Conservation (phyloP, 805 yeast species). For the Blastobotrys americana region DNA sequence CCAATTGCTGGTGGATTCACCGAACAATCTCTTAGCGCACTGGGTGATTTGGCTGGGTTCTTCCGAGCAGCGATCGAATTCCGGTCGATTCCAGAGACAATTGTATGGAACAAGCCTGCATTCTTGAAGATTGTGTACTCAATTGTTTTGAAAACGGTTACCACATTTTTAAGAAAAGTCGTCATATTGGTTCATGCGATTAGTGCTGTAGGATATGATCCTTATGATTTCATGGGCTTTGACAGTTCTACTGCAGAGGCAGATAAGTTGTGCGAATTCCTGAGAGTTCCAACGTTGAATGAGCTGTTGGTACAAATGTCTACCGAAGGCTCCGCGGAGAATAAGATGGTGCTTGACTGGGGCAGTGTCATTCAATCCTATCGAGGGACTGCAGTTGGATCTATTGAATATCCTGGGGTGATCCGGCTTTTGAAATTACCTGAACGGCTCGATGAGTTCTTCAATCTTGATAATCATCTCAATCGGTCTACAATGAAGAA, state of each 20-base stretch:
- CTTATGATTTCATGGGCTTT: slow-evolving; percentile 25
- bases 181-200: slow-evolving; percentile 49
- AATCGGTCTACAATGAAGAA: neutral
- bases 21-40: slow-evolving; percentile 9
- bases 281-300: slow-evolving; percentile 37
- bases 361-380: neutral
- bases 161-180: slow-evolving; percentile 60
- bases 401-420: slow-evolving; percentile 57
- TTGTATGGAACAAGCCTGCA: slow-evolving; percentile 19
- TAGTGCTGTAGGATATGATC: slow-evolving; percentile 41
- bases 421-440: slow-evolving; percentile 62
- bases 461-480: slow-evolving; percentile 35
- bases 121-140: slow-evolving; percentile 36
- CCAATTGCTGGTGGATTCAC: slow-evolving; percentile 20
- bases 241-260: slow-evolving; percentile 42
- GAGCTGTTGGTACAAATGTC: slow-evolving; percentile 16
- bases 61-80: slow-evolving; percentile 10
- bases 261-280: slow-evolving; percentile 43
- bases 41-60: slow-evolving; percentile 9
- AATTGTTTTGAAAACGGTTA: slow-evolving; percentile 47
- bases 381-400: neutral
- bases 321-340: neutral
- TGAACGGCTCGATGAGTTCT: slow-evolving; percentile 55
- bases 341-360: slow-evolving; percentile 4
- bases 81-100: slow-evolving; percentile 9